Conservation (phyloP, 2,329 filamentous ascomycete species). For the Fusarium miscanthi region DNA sequence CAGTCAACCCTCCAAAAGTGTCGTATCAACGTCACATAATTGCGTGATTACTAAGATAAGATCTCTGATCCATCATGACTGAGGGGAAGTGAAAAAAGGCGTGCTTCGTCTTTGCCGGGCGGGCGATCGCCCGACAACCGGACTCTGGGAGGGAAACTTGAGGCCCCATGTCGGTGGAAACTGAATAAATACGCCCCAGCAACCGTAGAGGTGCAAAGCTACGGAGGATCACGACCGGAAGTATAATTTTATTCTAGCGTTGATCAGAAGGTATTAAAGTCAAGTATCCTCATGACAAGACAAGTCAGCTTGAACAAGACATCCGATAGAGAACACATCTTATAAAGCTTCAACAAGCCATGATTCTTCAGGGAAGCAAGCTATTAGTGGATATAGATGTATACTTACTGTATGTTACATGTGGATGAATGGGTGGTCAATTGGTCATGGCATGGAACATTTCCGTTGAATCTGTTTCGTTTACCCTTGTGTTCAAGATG, state of each 20-base stretch:
- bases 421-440: slow-evolving; percentile 23
- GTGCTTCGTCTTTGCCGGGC: slow-evolving; percentile 14
- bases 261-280: background rate
- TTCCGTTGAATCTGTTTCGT: slow-evolving; percentile 24
- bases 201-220: slow-evolving; percentile 31
- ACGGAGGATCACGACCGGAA: background rate
- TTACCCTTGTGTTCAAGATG: slow-evolving; percentile 18
- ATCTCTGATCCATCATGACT: slow-evolving; percentile 33
- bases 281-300: background rate
- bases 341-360: background rate
- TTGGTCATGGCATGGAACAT: slow-evolving; percentile 30
- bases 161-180: slow-evolving; percentile 28
- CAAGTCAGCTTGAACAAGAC: background rate
- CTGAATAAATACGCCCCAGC: background rate
- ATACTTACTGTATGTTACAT: slow-evolving; percentile 1
- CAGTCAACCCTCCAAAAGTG: background rate
- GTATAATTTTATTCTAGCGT: background rate
- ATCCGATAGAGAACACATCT: background rate
- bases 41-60: slow-evolving; percentile 38
- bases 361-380: background rate
- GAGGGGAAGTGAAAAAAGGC: slow-evolving; percentile 24
- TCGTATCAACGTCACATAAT: slow-evolving; percentile 22
- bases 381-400: slow-evolving; percentile 15
- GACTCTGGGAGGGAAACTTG: too few species aligned
- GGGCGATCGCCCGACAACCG: slow-evolving; percentile 48